Evolutionary conservation across 2,329 filamentous ascomycete genomes (phyloP).

Genomic region (Zelopaecilomyces penicillatus): DNA sequence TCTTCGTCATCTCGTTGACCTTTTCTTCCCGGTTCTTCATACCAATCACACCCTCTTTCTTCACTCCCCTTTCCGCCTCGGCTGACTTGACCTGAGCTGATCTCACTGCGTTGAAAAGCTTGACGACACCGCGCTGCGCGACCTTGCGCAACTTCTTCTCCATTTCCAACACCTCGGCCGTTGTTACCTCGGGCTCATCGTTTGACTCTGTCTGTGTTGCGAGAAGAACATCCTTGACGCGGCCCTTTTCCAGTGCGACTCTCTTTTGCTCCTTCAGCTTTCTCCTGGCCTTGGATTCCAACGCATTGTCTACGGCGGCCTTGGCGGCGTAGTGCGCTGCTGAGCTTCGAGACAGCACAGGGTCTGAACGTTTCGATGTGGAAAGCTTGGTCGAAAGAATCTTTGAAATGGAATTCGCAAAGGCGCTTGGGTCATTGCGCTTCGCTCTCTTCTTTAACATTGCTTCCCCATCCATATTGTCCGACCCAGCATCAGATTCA

Average conservation of each 20-base stretch:
- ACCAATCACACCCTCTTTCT: slow-evolving; percentile 68
- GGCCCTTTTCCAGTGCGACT: slow-evolving; percentile 72
- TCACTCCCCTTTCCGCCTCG: slow-evolving; percentile 62
- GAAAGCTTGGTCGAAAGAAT: slow-evolving; percentile 87
- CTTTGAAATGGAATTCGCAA: slow-evolving; percentile 87
- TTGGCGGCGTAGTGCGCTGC: slow-evolving; percentile 64
- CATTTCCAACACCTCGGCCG: slow-evolving; percentile 52
- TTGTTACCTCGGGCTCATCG: slow-evolving; percentile 34
- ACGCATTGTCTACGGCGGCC: slow-evolving; percentile 62
- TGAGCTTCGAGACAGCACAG: slow-evolving; percentile 79
- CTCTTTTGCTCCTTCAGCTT: slow-evolving; percentile 76
- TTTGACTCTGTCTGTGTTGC: slow-evolving; percentile 47
- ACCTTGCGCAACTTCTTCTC: slow-evolving; percentile 79
- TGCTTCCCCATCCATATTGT: slow-evolving; percentile 29
- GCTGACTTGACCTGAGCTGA: slow-evolving; percentile 84
- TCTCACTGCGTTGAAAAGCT: slow-evolving; percentile 91
- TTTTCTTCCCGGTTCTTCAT: slow-evolving; percentile 75
- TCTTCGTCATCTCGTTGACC: slow-evolving; percentile 92
- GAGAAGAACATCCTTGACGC: slow-evolving; percentile 76
- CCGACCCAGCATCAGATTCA: slow-evolving; percentile 32
- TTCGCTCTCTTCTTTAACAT: slow-evolving; percentile 53
- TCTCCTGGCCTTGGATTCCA: slow-evolving; percentile 73
- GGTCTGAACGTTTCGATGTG: slow-evolving; percentile 72
- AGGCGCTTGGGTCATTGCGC: slow-evolving; percentile 84
- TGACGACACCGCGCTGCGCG: slow-evolving; percentile 87